Conservation (phyloP, 768 basidiomycete species). For the Suillus fuscotomentosus region DNA sequence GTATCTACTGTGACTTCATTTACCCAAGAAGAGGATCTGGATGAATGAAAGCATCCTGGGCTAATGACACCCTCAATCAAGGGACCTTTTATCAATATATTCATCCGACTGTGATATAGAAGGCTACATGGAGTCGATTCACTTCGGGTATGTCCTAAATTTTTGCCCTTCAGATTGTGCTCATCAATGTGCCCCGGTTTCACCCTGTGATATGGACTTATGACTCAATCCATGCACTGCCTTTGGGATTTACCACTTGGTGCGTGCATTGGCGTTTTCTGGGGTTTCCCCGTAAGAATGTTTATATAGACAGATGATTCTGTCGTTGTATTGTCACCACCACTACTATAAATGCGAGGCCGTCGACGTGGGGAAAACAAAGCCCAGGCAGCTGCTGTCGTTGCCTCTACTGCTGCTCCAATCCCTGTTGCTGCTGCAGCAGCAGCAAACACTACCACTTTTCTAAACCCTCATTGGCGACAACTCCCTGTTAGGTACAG, state of each 20-base stretch:
- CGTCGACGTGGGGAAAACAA: background rate
- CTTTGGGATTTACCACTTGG: too few relatives aligned
- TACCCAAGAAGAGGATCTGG: slow-evolving; percentile 37
- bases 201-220: too few relatives aligned
- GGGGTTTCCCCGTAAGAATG: background rate
- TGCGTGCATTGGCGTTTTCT: background rate
- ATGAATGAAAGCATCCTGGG: slow-evolving; percentile 68
- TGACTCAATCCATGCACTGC: too few relatives aligned
- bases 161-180: too few relatives aligned
- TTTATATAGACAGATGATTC: background rate
- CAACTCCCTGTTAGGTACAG: background rate
- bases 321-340: background rate
- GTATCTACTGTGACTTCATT: slow-evolving; percentile 85
- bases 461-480: background rate
- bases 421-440: too few relatives aligned
- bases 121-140: too few relatives aligned
- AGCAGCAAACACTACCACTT: too few relatives aligned
- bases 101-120: too few relatives aligned
- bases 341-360: background rate
- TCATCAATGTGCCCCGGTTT: too few relatives aligned
- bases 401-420: slow-evolving; percentile 3
- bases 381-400: background rate
- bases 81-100: too few relatives aligned
- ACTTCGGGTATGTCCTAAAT: too few relatives aligned
- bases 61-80: slow-evolving; percentile 48